Conservation (phyloP, 371 early-diverging fungal genomes). For the Rhizopus microsporus region DNA sequence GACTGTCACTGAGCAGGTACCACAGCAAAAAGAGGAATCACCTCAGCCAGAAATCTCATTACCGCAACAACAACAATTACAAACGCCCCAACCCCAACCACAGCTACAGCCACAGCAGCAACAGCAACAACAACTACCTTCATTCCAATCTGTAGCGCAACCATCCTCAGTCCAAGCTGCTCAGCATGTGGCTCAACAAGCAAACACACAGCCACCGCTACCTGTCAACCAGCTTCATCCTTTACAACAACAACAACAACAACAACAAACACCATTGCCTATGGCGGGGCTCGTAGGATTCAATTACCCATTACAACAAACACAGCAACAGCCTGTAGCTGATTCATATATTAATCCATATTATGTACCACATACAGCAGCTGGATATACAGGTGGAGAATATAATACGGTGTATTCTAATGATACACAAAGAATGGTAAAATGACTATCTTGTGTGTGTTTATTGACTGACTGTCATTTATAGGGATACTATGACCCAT, state of each 20-base stretch:
- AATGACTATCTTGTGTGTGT: too few relatives aligned
- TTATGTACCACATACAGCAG: conserved; percentile 47
- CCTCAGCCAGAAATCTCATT: not conserved
- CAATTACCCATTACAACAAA: conserved; percentile 1
- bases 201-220: not conserved
- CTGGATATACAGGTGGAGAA: conserved; percentile 69
- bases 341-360: conserved; percentile 39
- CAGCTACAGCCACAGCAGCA: conserved; percentile 9
- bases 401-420: conserved; percentile 37
- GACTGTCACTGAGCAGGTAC: not conserved
- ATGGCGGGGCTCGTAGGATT: not conserved
- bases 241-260: conserved; percentile 3
- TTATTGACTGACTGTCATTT: not conserved
- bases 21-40: not conserved
- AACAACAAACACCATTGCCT: conserved; percentile 1
- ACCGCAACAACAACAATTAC: conserved; percentile 1
- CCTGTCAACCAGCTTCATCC: not conserved
- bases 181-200: conserved; percentile 3
- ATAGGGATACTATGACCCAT: conserved; percentile 27
- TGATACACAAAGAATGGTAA: conserved; percentile 47
- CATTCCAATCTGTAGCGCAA: too few relatives aligned
- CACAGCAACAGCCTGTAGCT: conserved; percentile 40
- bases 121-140: conserved; percentile 4
- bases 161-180: not conserved
- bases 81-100: not conserved